These are phyloP conservation scores for Rubus idaeus DNA, from an alignment of 306 rosid genomes.

Conservation along the genomic window DNA sequence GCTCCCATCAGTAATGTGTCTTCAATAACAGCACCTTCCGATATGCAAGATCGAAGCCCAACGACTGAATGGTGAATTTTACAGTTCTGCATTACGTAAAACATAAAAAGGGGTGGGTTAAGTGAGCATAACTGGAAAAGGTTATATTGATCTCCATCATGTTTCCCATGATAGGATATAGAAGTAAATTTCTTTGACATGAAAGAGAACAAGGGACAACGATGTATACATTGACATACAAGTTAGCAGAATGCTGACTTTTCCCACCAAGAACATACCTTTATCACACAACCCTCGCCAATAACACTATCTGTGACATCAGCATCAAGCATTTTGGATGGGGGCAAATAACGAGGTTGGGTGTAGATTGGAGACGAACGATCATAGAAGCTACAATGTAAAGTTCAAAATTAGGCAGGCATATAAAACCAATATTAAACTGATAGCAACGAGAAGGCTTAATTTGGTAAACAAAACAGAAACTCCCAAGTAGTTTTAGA, in stretches of 20 bases:
- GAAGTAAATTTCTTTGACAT: not conserved
- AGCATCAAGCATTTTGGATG: constrained; percentile 98
- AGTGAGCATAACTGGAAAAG: constrained; percentile 21
- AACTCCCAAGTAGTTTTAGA: constrained; percentile 7
- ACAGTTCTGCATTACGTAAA: constrained; percentile 64
- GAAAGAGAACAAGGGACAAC: constrained; percentile 1
- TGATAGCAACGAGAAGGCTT: constrained; percentile 20
- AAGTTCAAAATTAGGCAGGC: constrained; percentile 20
- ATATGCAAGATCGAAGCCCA: constrained; percentile 91
- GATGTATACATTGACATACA: constrained; percentile 7
- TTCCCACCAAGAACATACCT: constrained; percentile 47
- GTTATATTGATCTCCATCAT: not conserved
- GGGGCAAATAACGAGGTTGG: constrained; percentile 96
- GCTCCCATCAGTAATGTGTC: constrained; percentile 97
- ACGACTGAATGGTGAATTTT: constrained; percentile 94
- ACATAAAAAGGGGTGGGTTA: not conserved
- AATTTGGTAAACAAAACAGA: constrained; percentile 9
- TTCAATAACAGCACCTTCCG: constrained; percentile 96
- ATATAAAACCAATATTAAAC: constrained; percentile 10
- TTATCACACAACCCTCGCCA: constrained; percentile 97
- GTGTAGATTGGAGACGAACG: constrained; percentile 99
- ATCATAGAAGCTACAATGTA: constrained; percentile 77
- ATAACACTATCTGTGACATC: constrained; percentile 97
- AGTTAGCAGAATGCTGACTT: constrained; percentile 2
- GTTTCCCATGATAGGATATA: not conserved